phyloP scores from a whole-genome alignment of 441 rosid species.

The Erodium texanum region DNA sequence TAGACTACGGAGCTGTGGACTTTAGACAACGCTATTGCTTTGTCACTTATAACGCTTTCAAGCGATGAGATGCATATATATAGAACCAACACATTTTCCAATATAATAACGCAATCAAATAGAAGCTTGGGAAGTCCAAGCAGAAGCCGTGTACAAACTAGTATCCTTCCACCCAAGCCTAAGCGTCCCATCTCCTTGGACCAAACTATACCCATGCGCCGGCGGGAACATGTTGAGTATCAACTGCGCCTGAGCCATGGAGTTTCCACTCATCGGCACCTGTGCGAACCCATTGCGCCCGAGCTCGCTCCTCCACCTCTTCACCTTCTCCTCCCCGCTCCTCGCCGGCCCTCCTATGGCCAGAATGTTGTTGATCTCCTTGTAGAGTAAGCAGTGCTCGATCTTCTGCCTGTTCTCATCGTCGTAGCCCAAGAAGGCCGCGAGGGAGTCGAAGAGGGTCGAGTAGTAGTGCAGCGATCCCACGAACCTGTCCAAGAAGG shows the following conservation, averaged over 20 bases:
- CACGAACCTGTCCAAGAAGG: constrained; percentile 55
- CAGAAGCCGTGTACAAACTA: constrained; percentile 53
- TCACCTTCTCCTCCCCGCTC: constrained; percentile 55
- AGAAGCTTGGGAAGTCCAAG: constrained; percentile 45
- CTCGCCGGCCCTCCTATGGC: constrained; percentile 61
- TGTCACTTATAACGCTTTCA: no score
- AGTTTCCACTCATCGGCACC: constrained; percentile 48
- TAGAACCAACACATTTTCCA: no score
- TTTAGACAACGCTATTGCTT: no score
- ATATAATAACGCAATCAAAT: not conserved
- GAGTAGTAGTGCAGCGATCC: constrained; percentile 58
- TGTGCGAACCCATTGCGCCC: constrained; percentile 28
- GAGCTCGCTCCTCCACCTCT: constrained; percentile 47
- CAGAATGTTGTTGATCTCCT: constrained; percentile 53
- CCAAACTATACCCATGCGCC: constrained; percentile 48
- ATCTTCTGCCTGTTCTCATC: constrained; percentile 34
- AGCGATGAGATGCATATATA: no score
- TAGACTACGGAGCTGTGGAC: no score
- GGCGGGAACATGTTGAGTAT: constrained; percentile 56
- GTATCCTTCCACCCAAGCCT: constrained; percentile 64
- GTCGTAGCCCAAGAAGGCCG: constrained; percentile 34
- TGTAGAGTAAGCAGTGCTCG: constrained; percentile 41
- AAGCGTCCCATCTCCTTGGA: constrained; percentile 51
- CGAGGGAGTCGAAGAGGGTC: constrained; percentile 50
- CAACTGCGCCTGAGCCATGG: constrained; percentile 66